Evolutionary conservation across 345 rosid species (phyloP).

Genomic region (Durio zibethinus): DNA sequence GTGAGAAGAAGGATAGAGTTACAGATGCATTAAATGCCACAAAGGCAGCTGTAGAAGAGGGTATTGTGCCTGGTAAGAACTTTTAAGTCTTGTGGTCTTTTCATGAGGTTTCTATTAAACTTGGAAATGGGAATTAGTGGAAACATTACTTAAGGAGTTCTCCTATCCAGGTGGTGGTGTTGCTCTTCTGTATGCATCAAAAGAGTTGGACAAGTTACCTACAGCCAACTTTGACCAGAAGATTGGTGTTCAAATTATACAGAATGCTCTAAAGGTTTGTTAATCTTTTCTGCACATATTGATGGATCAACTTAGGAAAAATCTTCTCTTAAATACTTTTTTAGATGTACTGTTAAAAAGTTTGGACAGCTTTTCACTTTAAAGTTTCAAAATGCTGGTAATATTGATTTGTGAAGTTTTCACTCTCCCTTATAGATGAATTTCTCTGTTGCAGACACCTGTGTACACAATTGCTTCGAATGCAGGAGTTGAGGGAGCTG

Average conservation of each 20-base stretch:
- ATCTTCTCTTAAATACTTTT: neutral
- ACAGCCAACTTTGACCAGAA: conserved; percentile 93
- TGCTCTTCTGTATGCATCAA: conserved; percentile 87
- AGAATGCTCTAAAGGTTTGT: conserved; percentile 87
- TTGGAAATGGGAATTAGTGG: neutral
- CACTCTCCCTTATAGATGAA: neutral
- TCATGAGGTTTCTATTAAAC: neutral
- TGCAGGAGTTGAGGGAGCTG: conserved; percentile 97
- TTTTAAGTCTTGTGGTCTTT: neutral
- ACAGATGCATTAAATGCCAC: conserved; percentile 97
- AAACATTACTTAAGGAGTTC: neutral
- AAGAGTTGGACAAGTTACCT: conserved; percentile 75
- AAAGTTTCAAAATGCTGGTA: neutral
- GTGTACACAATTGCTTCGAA: conserved; percentile 80
- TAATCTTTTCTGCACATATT: neutral
- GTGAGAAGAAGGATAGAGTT: conserved; percentile 94
- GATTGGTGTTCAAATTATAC: conserved; percentile 91
- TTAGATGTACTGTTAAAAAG: neutral
- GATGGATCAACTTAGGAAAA: neutral
- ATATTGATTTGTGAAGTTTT: neutral
- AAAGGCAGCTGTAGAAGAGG: conserved; percentile 99
- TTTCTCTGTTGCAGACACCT: conserved; percentile 55
- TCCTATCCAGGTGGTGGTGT: conserved; percentile 77
- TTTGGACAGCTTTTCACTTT: neutral
- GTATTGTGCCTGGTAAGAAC: conserved; percentile 80